Conservation (phyloP, 371 early-diverging fungal species). For the Coelomomyces lativittatus region DNA sequence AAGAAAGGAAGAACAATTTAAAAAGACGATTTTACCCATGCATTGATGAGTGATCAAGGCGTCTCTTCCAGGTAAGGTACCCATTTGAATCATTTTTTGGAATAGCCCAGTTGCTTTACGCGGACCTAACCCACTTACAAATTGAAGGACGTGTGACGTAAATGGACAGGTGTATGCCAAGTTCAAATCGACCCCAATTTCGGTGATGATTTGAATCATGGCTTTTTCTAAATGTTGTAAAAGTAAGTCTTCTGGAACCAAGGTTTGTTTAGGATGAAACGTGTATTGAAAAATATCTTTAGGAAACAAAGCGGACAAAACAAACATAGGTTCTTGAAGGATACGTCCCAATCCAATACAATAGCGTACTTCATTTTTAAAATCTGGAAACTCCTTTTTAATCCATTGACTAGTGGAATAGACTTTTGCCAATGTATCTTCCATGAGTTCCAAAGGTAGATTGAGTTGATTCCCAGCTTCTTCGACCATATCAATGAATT, state of each 20-base stretch:
- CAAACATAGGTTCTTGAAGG: slow-evolving; percentile 66
- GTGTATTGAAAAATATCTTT: slow-evolving; percentile 45
- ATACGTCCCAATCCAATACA: slow-evolving; percentile 69
- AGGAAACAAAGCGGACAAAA: slow-evolving; percentile 60
- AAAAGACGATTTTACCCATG: slow-evolving; percentile 56
- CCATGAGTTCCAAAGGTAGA: slow-evolving; percentile 37
- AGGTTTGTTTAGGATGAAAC: slow-evolving; percentile 55
- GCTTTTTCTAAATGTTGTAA: slow-evolving; percentile 58
- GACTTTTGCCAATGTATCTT: slow-evolving; percentile 73
- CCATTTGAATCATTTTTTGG: slow-evolving; percentile 20
- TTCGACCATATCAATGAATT: slow-evolving; percentile 7
- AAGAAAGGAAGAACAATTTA: slow-evolving; percentile 82
- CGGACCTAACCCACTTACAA: slow-evolving; percentile 84
- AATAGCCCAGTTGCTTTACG: slow-evolving; percentile 65
- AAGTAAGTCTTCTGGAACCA: slow-evolving; percentile 45
- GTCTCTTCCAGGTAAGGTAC: slow-evolving; percentile 37
- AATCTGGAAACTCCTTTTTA: slow-evolving; percentile 49
- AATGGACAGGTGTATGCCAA: slow-evolving; percentile 49
- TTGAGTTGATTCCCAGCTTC: slow-evolving; percentile 6
- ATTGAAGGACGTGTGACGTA: slow-evolving; percentile 52
- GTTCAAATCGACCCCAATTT: slow-evolving; percentile 76
- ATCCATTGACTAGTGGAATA: slow-evolving; percentile 58
- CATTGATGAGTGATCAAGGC: slow-evolving; percentile 51
- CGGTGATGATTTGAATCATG: slow-evolving; percentile 66
- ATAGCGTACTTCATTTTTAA: slow-evolving; percentile 56